Conservation (phyloP, 2,329 filamentous ascomycete species). For the Nectriaceae sp. region DNA sequence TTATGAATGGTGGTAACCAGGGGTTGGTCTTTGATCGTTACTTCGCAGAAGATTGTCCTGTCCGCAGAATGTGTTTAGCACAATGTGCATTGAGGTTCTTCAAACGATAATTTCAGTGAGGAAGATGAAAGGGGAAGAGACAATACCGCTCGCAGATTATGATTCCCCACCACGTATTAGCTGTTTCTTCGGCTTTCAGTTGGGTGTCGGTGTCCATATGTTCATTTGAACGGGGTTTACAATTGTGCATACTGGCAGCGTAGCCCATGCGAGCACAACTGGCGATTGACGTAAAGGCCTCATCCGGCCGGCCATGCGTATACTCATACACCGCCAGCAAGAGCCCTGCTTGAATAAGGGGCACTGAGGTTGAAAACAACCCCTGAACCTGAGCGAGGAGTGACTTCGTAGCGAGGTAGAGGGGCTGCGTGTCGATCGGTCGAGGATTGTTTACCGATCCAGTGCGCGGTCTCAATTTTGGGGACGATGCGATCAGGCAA, state of each 20-base stretch:
- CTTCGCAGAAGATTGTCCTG: neutral
- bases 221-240: neutral
- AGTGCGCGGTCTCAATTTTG: neutral
- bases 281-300: neutral
- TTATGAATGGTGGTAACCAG: neutral
- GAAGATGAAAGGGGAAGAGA: neutral
- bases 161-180: constrained; percentile 7
- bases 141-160: constrained; percentile 6
- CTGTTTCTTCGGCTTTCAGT: constrained; percentile 1
- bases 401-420: neutral
- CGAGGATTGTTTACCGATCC: too few relatives aligned
- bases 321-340: constrained; percentile 5
- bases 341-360: constrained; percentile 1
- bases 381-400: constrained; percentile 1
- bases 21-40: neutral
- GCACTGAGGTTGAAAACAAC: neutral
- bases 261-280: neutral
- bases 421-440: too few relatives aligned
- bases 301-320: neutral
- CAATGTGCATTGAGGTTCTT: too few relatives aligned
- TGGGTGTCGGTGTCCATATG: neutral
- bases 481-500: neutral
- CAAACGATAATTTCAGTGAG: too few relatives aligned
- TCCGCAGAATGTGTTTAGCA: neutral
- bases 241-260: neutral